Base-by-base conservation (phyloP, 352 stramenopile genomes). In the Phytopythium chamaehyphon region DNA sequence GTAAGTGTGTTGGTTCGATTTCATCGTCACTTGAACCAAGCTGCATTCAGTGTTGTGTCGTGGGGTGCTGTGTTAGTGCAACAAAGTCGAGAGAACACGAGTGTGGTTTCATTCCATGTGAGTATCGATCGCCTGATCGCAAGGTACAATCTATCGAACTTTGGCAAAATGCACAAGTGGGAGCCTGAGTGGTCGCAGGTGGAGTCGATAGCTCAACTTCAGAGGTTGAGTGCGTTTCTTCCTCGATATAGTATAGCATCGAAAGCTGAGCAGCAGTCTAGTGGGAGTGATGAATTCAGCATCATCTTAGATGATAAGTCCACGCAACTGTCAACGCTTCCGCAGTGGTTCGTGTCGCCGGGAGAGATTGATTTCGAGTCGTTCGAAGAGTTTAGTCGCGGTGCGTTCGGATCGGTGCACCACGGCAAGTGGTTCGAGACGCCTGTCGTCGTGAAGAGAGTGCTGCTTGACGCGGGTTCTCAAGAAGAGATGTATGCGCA, bases 371-470 rank as follows among this genome's bases (percentile, higher is more conserved):
- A 42, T 8, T 42, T 42, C 18, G 15, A 21, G n/a, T 42, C 37
- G 1, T n/a, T 21, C 8, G 18, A 42, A n/a, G 37, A n/a, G 6
- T 18, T 61, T 16, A 48, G 37, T 11, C n/a, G 35, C 15, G 58
- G 52, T 10, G 22, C 58, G 5, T 65, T 61, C 14, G 52, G 58
- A 23, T 46, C 39, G 1, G 58, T 52, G 11, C 55, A 61, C 18
- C 31, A 40, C 7, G 52, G 58, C 6, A 54, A 61, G 2, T 61
- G 58, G 58, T 21, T 61, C 23, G 47, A 35, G 19, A 54, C 57
- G 1, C 37, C 48, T 24, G 58, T 61, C 3, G 43, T 61, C 4
- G 47, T 66, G 18, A 66, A 66, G 39, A 31, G 42, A 35, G 21
- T 54, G 0, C 19, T 57, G 11, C 26, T 43, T 5, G 19, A 52